Percentiles rank a stretch among this genome's conserved stretches.
Conservation (phyloP, 805 yeast species). For the Candida ascalaphidarum region DNA sequence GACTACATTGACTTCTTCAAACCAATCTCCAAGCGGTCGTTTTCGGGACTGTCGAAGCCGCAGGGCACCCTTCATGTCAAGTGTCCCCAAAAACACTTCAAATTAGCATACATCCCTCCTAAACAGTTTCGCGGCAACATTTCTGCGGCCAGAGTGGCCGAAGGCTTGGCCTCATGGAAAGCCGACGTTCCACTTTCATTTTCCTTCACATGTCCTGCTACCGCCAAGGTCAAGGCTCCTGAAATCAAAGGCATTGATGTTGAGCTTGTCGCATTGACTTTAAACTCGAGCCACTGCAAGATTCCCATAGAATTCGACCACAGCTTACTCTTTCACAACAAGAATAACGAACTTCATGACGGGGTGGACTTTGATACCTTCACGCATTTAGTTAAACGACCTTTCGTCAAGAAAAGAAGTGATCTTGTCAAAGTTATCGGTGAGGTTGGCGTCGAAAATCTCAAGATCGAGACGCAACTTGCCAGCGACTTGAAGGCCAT, state of each 20-base stretch:
- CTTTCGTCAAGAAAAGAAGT: constrained; percentile 10
- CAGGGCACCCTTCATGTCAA: not conserved
- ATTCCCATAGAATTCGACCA: constrained; percentile 31
- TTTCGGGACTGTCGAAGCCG: not conserved
- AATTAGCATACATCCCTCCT: constrained; percentile 2
- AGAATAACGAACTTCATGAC: constrained; percentile 1
- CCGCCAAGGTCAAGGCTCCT: constrained; percentile 1
- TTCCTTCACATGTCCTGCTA: not conserved
- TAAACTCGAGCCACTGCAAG: constrained; percentile 4
- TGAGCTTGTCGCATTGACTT: not conserved
- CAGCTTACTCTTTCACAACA: constrained; percentile 21
- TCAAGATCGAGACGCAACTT: constrained; percentile 19
- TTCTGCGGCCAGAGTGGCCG: too few relatives aligned
- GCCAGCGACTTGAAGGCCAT: constrained; percentile 22
- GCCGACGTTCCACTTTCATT: constrained; percentile 2
- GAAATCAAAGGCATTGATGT: constrained; percentile 1
- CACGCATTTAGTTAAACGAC: constrained; percentile 12
- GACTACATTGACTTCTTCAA: constrained; percentile 6
- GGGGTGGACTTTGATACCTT: constrained; percentile 15
- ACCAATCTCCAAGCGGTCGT: constrained; percentile 2
- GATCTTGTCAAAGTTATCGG: constrained; percentile 11
- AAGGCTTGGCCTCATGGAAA: constrained; percentile 1
- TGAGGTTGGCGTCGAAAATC: constrained; percentile 14
- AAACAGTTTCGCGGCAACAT: not conserved
- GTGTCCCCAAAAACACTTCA: not conserved